These are phyloP conservation scores for Xylaria curta DNA, from an alignment of 495 filamentous ascomycete genomes.

Conservation along the genomic window DNA sequence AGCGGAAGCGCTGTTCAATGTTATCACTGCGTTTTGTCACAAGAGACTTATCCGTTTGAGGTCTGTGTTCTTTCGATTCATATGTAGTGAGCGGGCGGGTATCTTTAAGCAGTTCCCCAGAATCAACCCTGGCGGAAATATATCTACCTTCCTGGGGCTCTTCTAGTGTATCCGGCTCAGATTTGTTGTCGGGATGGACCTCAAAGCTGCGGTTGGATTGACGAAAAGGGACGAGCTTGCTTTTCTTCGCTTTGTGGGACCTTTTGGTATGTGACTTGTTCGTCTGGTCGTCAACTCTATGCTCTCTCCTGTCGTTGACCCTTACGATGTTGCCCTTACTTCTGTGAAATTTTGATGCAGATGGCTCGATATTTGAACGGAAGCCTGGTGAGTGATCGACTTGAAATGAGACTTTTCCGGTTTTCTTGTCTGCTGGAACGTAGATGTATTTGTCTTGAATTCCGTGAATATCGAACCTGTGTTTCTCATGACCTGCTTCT, in stretches of 20 bases:
- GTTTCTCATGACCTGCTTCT: too few relatives aligned
- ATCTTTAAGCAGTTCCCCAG: neutral
- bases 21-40: neutral
- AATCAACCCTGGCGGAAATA: neutral
- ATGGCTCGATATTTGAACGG: neutral
- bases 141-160: neutral
- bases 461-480: too few relatives aligned
- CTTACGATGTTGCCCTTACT: neutral
- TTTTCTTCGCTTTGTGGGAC: neutral
- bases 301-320: neutral
- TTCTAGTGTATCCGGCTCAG: neutral
- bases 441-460: too few relatives aligned
- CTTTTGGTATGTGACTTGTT: neutral
- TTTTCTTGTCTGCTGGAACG: neutral
- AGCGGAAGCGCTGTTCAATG: neutral
- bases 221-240: slow-evolving; percentile 4
- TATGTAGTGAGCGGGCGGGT: neutral
- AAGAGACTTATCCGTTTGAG: neutral
- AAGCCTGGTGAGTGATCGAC: too few relatives aligned
- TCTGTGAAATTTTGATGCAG: neutral
- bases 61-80: neutral
- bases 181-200: neutral
- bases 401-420: too few relatives aligned
- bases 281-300: neutral
- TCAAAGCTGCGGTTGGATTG: neutral